Evolutionary conservation across 169 alveolate genomes (phyloP), one percentile per base, ranked within the genome.

Genomic region (Perkinsus olseni): DNA sequence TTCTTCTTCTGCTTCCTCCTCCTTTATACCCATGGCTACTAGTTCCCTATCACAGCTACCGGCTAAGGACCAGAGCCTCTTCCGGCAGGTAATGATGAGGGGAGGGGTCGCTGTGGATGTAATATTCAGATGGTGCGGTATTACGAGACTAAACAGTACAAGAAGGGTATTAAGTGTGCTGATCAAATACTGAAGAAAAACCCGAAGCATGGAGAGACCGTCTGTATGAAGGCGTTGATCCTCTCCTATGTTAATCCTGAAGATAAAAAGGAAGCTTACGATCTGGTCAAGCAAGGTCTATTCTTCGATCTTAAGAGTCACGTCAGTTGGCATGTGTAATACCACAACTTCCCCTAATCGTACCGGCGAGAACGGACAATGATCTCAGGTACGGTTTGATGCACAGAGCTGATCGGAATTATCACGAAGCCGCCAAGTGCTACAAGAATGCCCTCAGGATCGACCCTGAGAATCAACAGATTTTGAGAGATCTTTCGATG

Each of bases 281-380:
- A 94, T 40, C 92, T 94, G 28, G 95, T 96, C 38, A 96, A 96
- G 93, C 93, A 95, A 93, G 96, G 95, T 0, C 74, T 96, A 3
- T 92, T 74, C 51, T 92, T 45, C 36, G 95, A 95, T 74, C 40
- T 95, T n/a, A 94, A 95, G 93, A 95, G 96, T 62, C 94, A 96
- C 92, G 96, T 96, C 21, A 96, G 97, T 93, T 97, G 98, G 98
- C 98, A 97, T 91, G 96, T 96, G 91, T 96, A 95, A 62, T 62
- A 62, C 82, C 82, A 24, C 17, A 62, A 21, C 0, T 62, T 28
- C 82, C 31, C 17, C 82, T 13, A 3, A 62, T 62, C 82, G 31
- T 62, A n/a, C n/a, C n/a, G n/a, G n/a, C n/a, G n/a, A n/a, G n/a
- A n/a, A n/a, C 8, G 82, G 28, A 13, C 10, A 8, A 62, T 21